Conservation (phyloP, 2,329 filamentous ascomycete genomes). For the Dactylellina sp. region DNA sequence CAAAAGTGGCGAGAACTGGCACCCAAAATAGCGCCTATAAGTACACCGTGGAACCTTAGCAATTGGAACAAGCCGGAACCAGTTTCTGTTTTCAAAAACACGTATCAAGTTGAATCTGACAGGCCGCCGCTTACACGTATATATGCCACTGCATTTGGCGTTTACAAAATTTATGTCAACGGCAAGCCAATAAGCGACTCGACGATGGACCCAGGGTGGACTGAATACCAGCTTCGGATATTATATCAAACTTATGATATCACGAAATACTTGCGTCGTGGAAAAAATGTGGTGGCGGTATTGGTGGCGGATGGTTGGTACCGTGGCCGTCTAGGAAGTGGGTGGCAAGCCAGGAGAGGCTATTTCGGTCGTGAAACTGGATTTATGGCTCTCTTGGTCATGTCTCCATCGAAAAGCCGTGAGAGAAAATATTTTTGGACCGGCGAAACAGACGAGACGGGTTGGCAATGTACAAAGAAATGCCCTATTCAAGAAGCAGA, state of each 20-base stretch:
- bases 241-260: slow-evolving; percentile 45
- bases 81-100: slow-evolving; percentile 24
- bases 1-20: slow-evolving; percentile 18
- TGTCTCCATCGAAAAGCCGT: neutral
- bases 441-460: slow-evolving; percentile 16
- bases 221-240: slow-evolving; percentile 31
- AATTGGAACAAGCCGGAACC: slow-evolving; percentile 34
- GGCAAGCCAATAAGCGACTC: slow-evolving; percentile 19
- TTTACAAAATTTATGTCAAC: slow-evolving; percentile 41
- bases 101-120: neutral
- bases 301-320: slow-evolving; percentile 45
- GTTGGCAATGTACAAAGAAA: slow-evolving; percentile 42
- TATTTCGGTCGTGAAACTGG: slow-evolving; percentile 41
- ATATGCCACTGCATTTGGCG: slow-evolving; percentile 31
- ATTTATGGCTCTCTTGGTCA: slow-evolving; percentile 26
- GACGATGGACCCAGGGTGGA: slow-evolving; percentile 44
- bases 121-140: neutral
- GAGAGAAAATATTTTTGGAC: slow-evolving; percentile 4
- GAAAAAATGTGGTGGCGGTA: slow-evolving; percentile 16
- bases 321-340: slow-evolving; percentile 38
- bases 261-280: slow-evolving; percentile 3
- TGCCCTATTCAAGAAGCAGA: slow-evolving; percentile 30
- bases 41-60: slow-evolving; percentile 24
- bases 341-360: slow-evolving; percentile 33
- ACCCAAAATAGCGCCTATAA: slow-evolving; percentile 22